phyloP scores from a whole-genome alignment of 257 asterid species.

The Solanum appendiculatum region DNA sequence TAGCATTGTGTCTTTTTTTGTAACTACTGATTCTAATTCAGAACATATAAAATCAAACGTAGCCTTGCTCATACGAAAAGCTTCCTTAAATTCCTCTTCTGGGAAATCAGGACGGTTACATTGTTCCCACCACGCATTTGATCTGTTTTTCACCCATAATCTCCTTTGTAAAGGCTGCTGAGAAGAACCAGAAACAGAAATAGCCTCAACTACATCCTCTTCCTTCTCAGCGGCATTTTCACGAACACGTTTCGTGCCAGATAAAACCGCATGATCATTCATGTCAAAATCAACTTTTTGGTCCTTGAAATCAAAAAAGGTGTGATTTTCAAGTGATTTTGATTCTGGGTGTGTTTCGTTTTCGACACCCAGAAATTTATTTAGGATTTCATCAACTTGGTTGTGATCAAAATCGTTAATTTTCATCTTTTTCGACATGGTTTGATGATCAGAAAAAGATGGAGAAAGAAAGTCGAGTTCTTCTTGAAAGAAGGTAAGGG shows the following conservation, averaged over 20 bases:
- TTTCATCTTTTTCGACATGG: not conserved
- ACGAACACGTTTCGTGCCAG: not conserved
- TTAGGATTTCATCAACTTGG: conserved; percentile 18
- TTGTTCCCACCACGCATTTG: conserved; percentile 89
- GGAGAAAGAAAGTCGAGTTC: not conserved
- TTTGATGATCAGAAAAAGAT: not conserved
- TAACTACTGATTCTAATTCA: conserved; percentile 56
- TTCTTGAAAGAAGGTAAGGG: conserved; percentile 14
- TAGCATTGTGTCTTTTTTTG: conserved; percentile 76
- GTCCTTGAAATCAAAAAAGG: not conserved
- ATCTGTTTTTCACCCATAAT: conserved; percentile 71
- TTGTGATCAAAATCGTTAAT: not conserved
- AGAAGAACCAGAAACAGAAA: not conserved
- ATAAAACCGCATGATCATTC: not conserved
- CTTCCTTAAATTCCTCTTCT: conserved; percentile 52
- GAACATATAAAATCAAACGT: conserved; percentile 64
- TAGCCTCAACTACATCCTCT: not conserved
- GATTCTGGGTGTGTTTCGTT: not conserved
- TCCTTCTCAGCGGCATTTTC: not conserved
- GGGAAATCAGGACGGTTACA: conserved; percentile 53
- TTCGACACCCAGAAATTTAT: not conserved
- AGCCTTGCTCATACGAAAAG: conserved; percentile 61
- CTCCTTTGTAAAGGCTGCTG: conserved; percentile 22
- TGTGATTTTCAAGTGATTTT: not conserved
- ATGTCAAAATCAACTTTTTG: not conserved